Percentiles rank a stretch among this genome's conserved stretches.
Evolutionary conservation across 768 basidiomycete species (phyloP).

Genomic region (Lactarius hatsudake): DNA sequence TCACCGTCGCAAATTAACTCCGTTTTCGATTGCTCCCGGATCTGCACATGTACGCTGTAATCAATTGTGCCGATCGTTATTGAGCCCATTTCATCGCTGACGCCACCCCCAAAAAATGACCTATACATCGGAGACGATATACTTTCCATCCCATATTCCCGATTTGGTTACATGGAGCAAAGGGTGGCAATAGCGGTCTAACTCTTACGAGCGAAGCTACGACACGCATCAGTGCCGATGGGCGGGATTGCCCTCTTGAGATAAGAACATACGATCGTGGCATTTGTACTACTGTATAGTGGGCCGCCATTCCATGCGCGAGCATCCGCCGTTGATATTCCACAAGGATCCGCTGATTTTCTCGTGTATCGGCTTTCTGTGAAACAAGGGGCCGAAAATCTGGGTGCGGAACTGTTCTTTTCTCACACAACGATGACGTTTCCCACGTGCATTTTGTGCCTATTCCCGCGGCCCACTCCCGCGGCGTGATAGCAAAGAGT

Average conservation of each 20-base stretch:
- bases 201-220: background rate
- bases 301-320: background rate
- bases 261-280: background rate
- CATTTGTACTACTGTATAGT: background rate
- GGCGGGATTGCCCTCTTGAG: background rate
- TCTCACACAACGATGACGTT: background rate
- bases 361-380: background rate
- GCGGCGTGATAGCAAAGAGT: background rate
- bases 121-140: background rate
- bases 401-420: background rate
- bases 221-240: background rate
- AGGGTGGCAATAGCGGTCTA: background rate
- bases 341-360: background rate
- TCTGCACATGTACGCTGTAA: background rate
- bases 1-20: background rate
- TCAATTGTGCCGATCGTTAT: background rate
- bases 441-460: background rate
- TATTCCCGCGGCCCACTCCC: background rate
- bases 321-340: background rate
- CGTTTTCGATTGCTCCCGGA: background rate
- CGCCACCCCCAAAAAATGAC: background rate
- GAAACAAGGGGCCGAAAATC: background rate
- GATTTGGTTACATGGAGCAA: background rate
- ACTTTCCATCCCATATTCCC: background rate
- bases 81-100: background rate